Percentiles rank a stretch among this genome's conserved stretches.
Evolutionary conservation across 768 basidiomycete genomes (phyloP).

Genomic region (Gautieria morchelliformis): DNA sequence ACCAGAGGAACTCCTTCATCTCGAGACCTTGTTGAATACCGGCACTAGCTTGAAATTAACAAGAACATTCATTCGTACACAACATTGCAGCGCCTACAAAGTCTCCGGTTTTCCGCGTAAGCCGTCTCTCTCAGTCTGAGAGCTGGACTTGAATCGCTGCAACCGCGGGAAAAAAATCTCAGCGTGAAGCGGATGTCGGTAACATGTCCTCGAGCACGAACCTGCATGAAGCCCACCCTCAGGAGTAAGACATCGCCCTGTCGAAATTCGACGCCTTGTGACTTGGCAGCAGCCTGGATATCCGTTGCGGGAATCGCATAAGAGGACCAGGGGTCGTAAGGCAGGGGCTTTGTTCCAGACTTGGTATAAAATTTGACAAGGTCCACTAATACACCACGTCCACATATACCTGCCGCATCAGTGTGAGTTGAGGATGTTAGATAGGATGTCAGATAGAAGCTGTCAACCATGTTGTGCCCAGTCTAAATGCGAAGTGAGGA

Average conservation of each 20-base stretch:
- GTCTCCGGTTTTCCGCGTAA: neutral
- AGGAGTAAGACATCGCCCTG: constrained; percentile 53
- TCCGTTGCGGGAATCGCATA: constrained; percentile 44
- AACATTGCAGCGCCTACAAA: neutral
- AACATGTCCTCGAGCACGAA: neutral
- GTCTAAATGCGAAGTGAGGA: constrained; percentile 28
- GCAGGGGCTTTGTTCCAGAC: constrained; percentile 26
- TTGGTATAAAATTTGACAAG: constrained; percentile 44
- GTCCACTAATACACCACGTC: constrained; percentile 60
- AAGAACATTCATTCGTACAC: neutral
- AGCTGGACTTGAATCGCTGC: neutral
- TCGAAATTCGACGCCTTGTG: constrained; percentile 48
- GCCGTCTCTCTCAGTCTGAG: neutral
- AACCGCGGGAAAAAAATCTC: neutral
- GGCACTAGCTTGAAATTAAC: constrained; percentile 30
- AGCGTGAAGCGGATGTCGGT: neutral
- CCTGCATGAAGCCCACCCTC: constrained; percentile 51
- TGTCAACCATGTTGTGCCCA: constrained; percentile 50
- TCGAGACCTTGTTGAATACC: constrained; percentile 61
- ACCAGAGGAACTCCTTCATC: constrained; percentile 70
- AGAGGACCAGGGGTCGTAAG: constrained; percentile 56
- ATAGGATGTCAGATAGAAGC: neutral
- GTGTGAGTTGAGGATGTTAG: neutral
- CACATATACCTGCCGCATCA: constrained; percentile 36
- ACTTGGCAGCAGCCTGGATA: constrained; percentile 47